These are phyloP conservation scores for Anastatica hierochuntica DNA, from an alignment of 345 rosid genomes.

Conservation along the genomic window DNA sequence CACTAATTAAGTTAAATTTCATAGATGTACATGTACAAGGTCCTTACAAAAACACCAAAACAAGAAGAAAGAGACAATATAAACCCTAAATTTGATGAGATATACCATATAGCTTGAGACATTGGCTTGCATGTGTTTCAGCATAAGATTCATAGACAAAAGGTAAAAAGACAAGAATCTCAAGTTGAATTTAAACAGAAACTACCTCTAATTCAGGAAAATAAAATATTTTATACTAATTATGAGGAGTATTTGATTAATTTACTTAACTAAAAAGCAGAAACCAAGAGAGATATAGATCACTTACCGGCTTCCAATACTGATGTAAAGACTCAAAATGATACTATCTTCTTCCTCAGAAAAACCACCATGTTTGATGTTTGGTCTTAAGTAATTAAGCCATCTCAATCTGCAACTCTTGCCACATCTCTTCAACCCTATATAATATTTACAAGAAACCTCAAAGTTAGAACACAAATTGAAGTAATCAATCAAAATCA, in stretches of 20 bases:
- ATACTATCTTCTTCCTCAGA: slow-evolving; percentile 97
- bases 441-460: background rate
- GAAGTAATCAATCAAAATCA: background rate
- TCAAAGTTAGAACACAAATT: background rate
- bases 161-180: no score
- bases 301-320: slow-evolving; percentile 90
- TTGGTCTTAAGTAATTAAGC: slow-evolving; percentile 45
- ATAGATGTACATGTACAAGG: background rate
- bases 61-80: slow-evolving; percentile 25
- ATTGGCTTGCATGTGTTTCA: slow-evolving; percentile 22
- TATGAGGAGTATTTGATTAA: background rate
- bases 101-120: background rate
- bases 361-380: slow-evolving; percentile 95
- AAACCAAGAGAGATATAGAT: background rate
- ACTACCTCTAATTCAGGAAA: background rate
- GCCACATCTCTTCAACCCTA: slow-evolving; percentile 94
- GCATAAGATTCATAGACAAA: slow-evolving; percentile 18
- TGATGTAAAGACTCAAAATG: slow-evolving; percentile 92
- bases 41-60: slow-evolving; percentile 10
- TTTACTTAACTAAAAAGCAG: background rate
- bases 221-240: no score
- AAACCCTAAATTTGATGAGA: slow-evolving; percentile 22
- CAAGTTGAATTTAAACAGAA: background rate
- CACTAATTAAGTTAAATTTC: background rate
- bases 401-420: slow-evolving; percentile 74